A percentile compares a stretch with the other conserved stretches of the same genome.
These are phyloP conservation scores for Glomus cerebriforme DNA, from an alignment of 192 early-diverging fungal genomes.

Conservation along the genomic window DNA sequence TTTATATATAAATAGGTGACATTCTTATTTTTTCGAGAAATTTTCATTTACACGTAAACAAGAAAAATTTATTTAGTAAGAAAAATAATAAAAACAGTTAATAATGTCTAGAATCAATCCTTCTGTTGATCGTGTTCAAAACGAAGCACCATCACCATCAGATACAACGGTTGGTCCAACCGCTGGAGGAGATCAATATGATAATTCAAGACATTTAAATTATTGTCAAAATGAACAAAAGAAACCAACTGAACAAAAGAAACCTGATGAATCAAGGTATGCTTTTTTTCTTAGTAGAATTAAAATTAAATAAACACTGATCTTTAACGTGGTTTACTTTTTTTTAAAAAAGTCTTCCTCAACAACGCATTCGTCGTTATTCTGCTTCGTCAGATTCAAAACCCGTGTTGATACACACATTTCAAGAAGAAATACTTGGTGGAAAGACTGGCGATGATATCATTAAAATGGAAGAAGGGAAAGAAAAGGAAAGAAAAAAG, in stretches of 20 bases:
- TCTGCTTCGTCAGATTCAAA: neutral
- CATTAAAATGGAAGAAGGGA: neutral
- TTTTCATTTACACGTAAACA: no score
- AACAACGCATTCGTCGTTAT: neutral
- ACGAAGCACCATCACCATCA: neutral
- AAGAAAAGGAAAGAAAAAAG: neutral
- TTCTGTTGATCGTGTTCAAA: neutral
- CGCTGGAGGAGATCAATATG: neutral
- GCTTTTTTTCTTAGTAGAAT: neutral
- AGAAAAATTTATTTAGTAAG: no score
- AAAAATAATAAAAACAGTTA: no score
- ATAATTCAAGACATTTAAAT: conserved; percentile 2
- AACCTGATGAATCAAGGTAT: neutral
- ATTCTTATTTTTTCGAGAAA: no score
- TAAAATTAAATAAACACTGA: neutral
- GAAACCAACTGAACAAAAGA: neutral
- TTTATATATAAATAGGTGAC: no score
- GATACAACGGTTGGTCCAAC: neutral
- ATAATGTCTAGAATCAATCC: neutral
- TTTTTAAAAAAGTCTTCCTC: neutral
- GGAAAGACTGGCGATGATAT: neutral
- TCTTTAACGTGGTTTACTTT: neutral
- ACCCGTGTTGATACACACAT: neutral
- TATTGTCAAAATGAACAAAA: neutral
- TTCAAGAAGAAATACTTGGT: neutral